Evolutionary conservation across 345 rosid species (phyloP), one percentile per base, ranked within the genome.

Genomic region (Salix suchowensis): DNA sequence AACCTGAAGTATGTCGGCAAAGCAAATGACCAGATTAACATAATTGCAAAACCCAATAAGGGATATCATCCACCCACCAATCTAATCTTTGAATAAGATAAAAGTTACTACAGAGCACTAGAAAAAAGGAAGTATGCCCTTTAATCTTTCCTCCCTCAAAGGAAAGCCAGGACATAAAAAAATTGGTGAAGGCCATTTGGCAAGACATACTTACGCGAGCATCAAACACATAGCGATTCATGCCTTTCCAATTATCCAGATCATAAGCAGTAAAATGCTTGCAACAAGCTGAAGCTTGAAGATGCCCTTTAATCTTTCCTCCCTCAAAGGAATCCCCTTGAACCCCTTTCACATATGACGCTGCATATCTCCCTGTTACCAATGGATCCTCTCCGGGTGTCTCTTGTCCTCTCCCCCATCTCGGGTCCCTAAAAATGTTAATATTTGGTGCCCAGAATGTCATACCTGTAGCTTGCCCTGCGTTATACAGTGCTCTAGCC

Each of bases 371-470:
- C 60, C 74, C 74, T 7, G 83, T 73, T 70, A 81, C 12, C 26
- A 72, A 37, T 42, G 83, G 83, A 68, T 81, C 83, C 70, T 81
- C 83, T 5, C 83, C 83, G 1, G 83, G 83, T 15, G 83, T 81
- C 46, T 81, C 83, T 44, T 81, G 83, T 21, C 83, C 83, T 68
- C 83, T 81, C 14, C 83, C 83, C 83, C 83, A 81, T 68, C 83
- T 81, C 18, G 83, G 83, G 77, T 81, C 83, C 77, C 83, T 76
- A 50, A 81, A 81, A 32, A 81, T 76, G 67, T 81, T 81, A 21
- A 81, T 68, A 34, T 81, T 81, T 15, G 83, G 83, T 44, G 83
- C 83, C 83, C 83, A 81, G 40, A 81, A 81, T 21, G 83, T 81
- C 77, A 81, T 68, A 44, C 83, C 83, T 44, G 70, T 23, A 21